Base-by-base conservation (phyloP, 345 rosid genomes). In the Raphanus raphanistrum region DNA sequence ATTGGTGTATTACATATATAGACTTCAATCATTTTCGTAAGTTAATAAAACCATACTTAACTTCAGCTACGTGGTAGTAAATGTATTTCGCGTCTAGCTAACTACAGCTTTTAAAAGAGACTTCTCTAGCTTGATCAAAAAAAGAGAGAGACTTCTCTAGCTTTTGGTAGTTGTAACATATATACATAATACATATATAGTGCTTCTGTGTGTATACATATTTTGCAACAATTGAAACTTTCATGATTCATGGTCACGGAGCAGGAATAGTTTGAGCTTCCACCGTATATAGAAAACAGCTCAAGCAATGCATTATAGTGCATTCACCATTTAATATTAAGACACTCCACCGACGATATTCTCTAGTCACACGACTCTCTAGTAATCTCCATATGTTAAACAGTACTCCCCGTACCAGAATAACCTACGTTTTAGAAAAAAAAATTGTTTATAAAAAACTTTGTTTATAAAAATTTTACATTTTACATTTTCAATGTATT, bases 151-250 rank as follows among this genome's bases (percentile, higher is more conserved):
- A 21, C 21, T 15, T 17, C 33, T 63, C 59, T 48, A 66, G 71
- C 57, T 48, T 48, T 17, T 50, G 77, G 62, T 52, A 2, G 57
- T 65, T 52, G 71, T 52, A 35, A 73, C 33, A 48, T 12, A 63
- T 4, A 4, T 52, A 29, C 8, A 21, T 21, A 21, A 21, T 21
- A 21, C 21, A 21, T 21, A 21, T 21, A 21, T 21, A 21, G 21
- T 21, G 21, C 21, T 21, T 21, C 21, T 5, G 13, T 54, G 21
- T 16, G 12, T 57, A 11, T 32, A 70, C 6, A 57, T 35, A 33
- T 59, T 59, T 3, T 71, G 66, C 29, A 26, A 59, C 50, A 72
- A 72, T 0, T 72, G 59, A 43, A 61, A 62, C 58, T n/a, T 41
- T 3, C 69, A 45, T 43, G 62, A 41, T 41, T 41, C 48, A 41